Conservation (phyloP, 345 rosid species). For the Raphanus raphanistrum region DNA sequence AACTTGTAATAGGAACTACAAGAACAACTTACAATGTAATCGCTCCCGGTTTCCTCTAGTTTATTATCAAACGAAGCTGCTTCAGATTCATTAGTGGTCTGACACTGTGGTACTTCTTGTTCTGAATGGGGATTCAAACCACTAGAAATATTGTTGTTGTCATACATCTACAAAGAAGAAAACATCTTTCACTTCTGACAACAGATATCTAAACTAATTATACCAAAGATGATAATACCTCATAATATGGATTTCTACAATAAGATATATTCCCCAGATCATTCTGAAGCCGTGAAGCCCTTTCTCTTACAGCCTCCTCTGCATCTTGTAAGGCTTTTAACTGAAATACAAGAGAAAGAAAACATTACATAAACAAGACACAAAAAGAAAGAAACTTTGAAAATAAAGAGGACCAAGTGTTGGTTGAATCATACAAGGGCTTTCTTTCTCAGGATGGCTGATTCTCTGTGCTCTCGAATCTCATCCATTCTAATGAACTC, state of each 20-base stretch:
- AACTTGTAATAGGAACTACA: neutral
- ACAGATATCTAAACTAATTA: neutral
- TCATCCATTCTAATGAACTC: constrained; percentile 26
- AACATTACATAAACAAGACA: neutral
- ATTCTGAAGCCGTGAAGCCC: constrained; percentile 49
- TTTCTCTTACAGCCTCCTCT: constrained; percentile 10
- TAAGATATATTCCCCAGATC: constrained; percentile 35
- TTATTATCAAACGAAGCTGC: neutral
- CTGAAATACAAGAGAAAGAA: constrained; percentile 18
- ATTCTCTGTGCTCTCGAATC: constrained; percentile 21
- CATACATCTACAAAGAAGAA: constrained; percentile 13
- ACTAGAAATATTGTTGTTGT: neutral
- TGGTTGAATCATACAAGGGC: constrained; percentile 31
- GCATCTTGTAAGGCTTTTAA: constrained; percentile 23
- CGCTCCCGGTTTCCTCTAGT: constrained; percentile 1
- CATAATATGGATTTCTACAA: constrained; percentile 26
- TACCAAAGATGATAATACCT: constrained; percentile 7
- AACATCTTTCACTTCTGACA: constrained; percentile 4
- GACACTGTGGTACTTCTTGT: neutral
- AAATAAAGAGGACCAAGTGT: neutral
- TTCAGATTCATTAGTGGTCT: constrained; percentile 5
- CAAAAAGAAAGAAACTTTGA: neutral
- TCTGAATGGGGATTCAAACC: neutral
- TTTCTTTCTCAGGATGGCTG: constrained; percentile 15
- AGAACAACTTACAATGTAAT: constrained; percentile 27